Conservation (phyloP, 2,329 filamentous ascomycete genomes). For the Fusarium mangiferae region DNA sequence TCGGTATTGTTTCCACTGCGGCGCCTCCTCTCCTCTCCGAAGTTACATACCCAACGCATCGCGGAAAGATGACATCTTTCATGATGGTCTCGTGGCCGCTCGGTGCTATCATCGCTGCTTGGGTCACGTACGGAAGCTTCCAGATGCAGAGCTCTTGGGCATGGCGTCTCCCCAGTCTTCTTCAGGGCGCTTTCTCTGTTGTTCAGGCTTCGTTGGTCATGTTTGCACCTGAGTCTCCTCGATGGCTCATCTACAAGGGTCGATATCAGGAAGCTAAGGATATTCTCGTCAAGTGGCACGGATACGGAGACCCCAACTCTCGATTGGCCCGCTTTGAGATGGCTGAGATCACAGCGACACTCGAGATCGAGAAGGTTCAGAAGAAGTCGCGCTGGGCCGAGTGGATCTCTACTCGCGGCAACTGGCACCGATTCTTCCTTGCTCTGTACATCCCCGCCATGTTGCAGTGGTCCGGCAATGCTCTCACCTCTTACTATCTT, state of each 20-base stretch:
- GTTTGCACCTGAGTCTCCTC: constrained; percentile 35
- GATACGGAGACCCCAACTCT: constrained; percentile 27
- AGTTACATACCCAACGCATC: constrained; percentile 50
- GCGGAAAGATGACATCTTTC: constrained; percentile 47
- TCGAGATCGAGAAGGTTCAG: constrained; percentile 41
- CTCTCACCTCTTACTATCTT: constrained; percentile 52
- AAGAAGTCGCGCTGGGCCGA: constrained; percentile 35
- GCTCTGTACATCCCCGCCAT: constrained; percentile 45
- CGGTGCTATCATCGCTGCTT: constrained; percentile 37
- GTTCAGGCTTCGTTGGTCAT: constrained; percentile 11
- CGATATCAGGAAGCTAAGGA: constrained; percentile 37
- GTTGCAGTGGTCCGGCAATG: constrained; percentile 45
- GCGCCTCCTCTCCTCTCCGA: constrained; percentile 50
- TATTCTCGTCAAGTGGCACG: constrained; percentile 39
- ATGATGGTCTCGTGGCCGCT: constrained; percentile 37
- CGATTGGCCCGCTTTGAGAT: constrained; percentile 34
- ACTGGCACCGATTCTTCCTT: constrained; percentile 48
- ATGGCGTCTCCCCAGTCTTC: constrained; percentile 61
- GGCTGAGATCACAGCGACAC: constrained; percentile 35
- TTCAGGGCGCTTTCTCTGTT: constrained; percentile 53
- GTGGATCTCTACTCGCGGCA: constrained; percentile 40
- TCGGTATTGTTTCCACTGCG: constrained; percentile 48
- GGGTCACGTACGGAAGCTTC: constrained; percentile 54
- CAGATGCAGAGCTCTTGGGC: constrained; percentile 54
- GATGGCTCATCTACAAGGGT: constrained; percentile 43